Evolutionary conservation across 2,329 filamentous ascomycete genomes (phyloP).

Genomic region (Endocalyx cinctus): DNA sequence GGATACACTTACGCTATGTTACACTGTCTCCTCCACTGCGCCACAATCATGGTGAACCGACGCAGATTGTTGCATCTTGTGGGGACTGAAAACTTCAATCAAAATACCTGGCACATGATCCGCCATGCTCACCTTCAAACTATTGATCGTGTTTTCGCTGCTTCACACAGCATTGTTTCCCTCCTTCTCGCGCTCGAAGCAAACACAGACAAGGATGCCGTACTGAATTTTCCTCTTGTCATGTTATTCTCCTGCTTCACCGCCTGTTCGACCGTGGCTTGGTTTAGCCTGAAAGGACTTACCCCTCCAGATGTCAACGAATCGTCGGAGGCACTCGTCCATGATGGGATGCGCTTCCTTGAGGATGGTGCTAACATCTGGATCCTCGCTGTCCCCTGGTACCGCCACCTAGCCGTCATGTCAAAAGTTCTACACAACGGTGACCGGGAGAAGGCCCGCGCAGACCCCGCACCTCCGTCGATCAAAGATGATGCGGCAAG

Average conservation of each 20-base stretch:
- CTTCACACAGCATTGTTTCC: conserved; percentile 54
- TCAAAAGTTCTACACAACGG: conserved; percentile 55
- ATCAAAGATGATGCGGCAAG: conserved; percentile 53
- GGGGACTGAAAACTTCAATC: conserved; percentile 45
- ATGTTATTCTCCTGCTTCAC: conserved; percentile 62
- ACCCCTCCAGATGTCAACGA: conserved; percentile 53
- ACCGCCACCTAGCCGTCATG: conserved; percentile 57
- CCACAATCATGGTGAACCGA: conserved; percentile 57
- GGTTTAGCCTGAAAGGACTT: conserved; percentile 57
- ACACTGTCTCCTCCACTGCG: conserved; percentile 57
- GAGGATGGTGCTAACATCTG: conserved; percentile 55
- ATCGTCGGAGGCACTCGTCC: conserved; percentile 52
- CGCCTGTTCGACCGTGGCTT: conserved; percentile 56
- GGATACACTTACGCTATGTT: conserved; percentile 60
- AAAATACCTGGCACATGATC: conserved; percentile 49
- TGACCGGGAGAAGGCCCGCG: conserved; percentile 31
- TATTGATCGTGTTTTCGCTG: conserved; percentile 53
- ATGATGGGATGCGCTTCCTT: conserved; percentile 55
- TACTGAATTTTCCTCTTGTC: conserved; percentile 59
- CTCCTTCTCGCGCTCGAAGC: conserved; percentile 52
- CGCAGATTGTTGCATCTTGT: conserved; percentile 55
- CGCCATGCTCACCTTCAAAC: conserved; percentile 46
- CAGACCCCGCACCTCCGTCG: conserved; percentile 30
- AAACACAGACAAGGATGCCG: conserved; percentile 52
- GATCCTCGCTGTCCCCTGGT: conserved; percentile 56